Percentiles rank a stretch among this genome's conserved stretches.
These are phyloP conservation scores for Vicia faba DNA, from an alignment of 306 rosid species.

Conservation along the genomic window DNA sequence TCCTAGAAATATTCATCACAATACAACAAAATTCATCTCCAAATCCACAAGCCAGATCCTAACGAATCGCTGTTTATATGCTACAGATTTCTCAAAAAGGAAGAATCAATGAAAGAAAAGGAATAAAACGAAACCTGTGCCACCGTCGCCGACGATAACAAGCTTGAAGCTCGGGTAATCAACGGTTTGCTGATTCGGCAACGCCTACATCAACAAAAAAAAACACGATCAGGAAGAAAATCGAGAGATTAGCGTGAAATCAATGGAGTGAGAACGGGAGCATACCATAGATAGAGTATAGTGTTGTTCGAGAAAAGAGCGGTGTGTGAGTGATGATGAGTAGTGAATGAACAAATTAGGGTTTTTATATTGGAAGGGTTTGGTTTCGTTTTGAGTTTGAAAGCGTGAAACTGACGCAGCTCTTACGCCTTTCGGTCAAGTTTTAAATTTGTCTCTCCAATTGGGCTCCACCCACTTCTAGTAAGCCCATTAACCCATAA, in stretches of 20 bases:
- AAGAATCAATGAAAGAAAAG: neutral
- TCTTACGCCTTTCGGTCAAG: neutral
- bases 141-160: constrained; percentile 85
- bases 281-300: neutral
- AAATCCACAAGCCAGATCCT: neutral
- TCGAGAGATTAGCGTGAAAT: neutral
- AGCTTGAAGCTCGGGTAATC: constrained; percentile 87
- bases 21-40: neutral
- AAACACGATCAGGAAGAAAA: neutral
- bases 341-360: neutral
- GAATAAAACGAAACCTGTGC: constrained; percentile 52
- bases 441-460: neutral
- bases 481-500: neutral
- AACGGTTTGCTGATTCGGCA: constrained; percentile 79
- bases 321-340: neutral
- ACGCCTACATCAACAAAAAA: constrained; percentile 41
- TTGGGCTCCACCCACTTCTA: neutral
- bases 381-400: neutral
- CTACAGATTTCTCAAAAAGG: neutral
- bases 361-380: neutral
- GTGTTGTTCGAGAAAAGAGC: neutral
- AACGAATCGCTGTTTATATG: neutral
- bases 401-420: constrained; percentile 15
- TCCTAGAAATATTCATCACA: constrained; percentile 46
- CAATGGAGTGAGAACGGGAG: neutral